phyloP scores from a whole-genome alignment of 805 yeast species.

The Kazachstania taianensis region DNA sequence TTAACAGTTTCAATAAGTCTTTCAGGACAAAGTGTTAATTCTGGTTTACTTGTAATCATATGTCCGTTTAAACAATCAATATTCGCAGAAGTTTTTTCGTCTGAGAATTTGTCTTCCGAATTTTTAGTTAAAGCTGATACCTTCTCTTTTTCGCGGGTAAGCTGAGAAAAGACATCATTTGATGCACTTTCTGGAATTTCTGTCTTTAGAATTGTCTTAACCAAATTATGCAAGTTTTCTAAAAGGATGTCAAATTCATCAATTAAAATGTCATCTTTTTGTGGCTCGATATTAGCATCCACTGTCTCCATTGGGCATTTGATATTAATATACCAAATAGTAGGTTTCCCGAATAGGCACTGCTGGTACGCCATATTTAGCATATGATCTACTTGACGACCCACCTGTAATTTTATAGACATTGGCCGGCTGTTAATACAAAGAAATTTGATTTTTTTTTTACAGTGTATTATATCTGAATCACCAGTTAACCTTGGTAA shows the following conservation, averaged over 20 bases:
- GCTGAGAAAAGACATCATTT: too few relatives aligned
- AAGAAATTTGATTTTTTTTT: conserved; percentile 20
- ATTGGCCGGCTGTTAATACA: conserved; percentile 30
- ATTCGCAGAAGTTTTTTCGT: neutral
- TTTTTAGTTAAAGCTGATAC: neutral
- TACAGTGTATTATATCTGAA: conserved; percentile 16
- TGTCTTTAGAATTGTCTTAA: neutral
- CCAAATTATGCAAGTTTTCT: conserved; percentile 6
- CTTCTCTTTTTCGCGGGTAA: neutral
- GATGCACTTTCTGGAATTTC: neutral
- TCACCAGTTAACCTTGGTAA: conserved; percentile 31
- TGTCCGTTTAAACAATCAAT: neutral
- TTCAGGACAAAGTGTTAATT: neutral
- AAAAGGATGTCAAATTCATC: conserved; percentile 16
- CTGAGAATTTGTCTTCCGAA: neutral
- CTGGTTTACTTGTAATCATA: neutral
- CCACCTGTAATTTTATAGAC: conserved; percentile 24
- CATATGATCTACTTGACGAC: conserved; percentile 21
- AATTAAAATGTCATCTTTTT: conserved; percentile 33
- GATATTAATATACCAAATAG: conserved; percentile 30
- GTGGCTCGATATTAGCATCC: conserved; percentile 38
- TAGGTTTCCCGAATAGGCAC: conserved; percentile 23
- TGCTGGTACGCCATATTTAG: conserved; percentile 20
- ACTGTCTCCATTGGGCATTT: conserved; percentile 11
- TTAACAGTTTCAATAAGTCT: neutral